phyloP scores from a whole-genome alignment of 1,139 yeast species.

The Debaryomyces udenii region DNA sequence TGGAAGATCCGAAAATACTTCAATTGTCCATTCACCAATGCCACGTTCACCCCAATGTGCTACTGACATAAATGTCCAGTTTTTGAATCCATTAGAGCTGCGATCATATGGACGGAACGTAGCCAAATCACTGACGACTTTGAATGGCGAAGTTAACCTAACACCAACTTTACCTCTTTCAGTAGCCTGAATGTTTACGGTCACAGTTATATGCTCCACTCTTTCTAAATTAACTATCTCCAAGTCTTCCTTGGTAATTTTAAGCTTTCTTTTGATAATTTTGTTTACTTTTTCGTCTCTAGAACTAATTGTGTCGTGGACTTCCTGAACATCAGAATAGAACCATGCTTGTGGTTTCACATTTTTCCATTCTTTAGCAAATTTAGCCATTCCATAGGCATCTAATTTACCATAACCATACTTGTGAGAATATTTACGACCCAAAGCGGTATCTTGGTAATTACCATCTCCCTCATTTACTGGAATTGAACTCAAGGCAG shows the following conservation, averaged over 20 bases:
- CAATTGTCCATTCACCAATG: constrained; percentile 79
- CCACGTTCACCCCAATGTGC: constrained; percentile 97
- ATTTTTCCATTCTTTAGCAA: constrained; percentile 76
- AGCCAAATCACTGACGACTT: constrained; percentile 74
- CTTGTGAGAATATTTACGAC: constrained; percentile 74
- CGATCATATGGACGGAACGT: constrained; percentile 65
- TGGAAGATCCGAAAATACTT: constrained; percentile 44
- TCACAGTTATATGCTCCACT: constrained; percentile 85
- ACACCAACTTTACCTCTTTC: constrained; percentile 73
- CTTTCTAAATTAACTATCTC: constrained; percentile 62
- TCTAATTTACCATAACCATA: constrained; percentile 95
- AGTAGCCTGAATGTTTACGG: constrained; percentile 67
- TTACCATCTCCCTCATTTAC: constrained; percentile 67
- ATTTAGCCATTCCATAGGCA: constrained; percentile 72
- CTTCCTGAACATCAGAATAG: constrained; percentile 49
- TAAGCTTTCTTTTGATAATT: constrained; percentile 44
- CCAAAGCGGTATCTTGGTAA: constrained; percentile 67
- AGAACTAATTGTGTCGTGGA: constrained; percentile 28
- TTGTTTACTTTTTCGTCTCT: constrained; percentile 25
- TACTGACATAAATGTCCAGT: constrained; percentile 97
- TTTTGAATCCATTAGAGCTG: constrained; percentile 59
- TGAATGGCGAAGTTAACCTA: constrained; percentile 72
- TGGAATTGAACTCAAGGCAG: constrained; percentile 73
- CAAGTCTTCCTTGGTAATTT: constrained; percentile 54
- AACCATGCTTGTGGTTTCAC: constrained; percentile 93